phyloP scores from a whole-genome alignment of 2,329 filamentous ascomycete genomes.

The Sphaerulina populicola region DNA sequence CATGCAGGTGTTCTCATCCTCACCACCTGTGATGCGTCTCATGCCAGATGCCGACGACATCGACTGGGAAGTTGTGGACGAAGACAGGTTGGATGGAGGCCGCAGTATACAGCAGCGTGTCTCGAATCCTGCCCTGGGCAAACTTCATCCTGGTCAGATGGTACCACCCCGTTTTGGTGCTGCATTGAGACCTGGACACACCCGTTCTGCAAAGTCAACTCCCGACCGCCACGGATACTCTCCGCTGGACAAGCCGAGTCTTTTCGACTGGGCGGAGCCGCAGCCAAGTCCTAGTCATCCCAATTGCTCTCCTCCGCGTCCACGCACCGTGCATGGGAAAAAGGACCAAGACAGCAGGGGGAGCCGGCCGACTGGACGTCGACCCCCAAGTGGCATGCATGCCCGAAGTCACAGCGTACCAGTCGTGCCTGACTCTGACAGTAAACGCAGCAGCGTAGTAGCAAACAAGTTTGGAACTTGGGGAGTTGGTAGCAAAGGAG shows the following conservation, averaged over 20 bases:
- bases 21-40: slow-evolving; percentile 37
- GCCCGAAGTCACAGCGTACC: slow-evolving; percentile 76
- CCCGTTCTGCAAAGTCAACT: slow-evolving; percentile 32
- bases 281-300: slow-evolving; percentile 54
- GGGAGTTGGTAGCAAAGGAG: slow-evolving; percentile 69
- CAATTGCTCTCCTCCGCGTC: slow-evolving; percentile 53
- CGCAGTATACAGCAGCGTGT: slow-evolving; percentile 31
- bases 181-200: slow-evolving; percentile 18
- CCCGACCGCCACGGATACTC: slow-evolving; percentile 33
- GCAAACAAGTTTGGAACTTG: slow-evolving; percentile 71
- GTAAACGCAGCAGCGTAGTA: slow-evolving; percentile 47
- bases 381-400: slow-evolving; percentile 60
- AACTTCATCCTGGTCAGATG: slow-evolving; percentile 1
- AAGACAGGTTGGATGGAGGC: slow-evolving; percentile 25
- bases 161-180: slow-evolving; percentile 25
- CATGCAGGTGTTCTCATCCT: slow-evolving; percentile 35
- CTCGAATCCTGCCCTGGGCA: slow-evolving; percentile 19
- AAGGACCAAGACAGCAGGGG: slow-evolving; percentile 63
- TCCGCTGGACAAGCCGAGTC: slow-evolving; percentile 46
- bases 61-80: slow-evolving; percentile 33
- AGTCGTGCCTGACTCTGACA: slow-evolving; percentile 52
- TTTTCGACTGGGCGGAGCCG: slow-evolving; percentile 63
- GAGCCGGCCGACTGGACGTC: slow-evolving; percentile 58
- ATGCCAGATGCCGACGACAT: slow-evolving; percentile 32
- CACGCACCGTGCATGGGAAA: slow-evolving; percentile 68